These are phyloP conservation scores for Articulospora tetracladia DNA, from an alignment of 495 filamentous ascomycete species.

Conservation along the genomic window DNA sequence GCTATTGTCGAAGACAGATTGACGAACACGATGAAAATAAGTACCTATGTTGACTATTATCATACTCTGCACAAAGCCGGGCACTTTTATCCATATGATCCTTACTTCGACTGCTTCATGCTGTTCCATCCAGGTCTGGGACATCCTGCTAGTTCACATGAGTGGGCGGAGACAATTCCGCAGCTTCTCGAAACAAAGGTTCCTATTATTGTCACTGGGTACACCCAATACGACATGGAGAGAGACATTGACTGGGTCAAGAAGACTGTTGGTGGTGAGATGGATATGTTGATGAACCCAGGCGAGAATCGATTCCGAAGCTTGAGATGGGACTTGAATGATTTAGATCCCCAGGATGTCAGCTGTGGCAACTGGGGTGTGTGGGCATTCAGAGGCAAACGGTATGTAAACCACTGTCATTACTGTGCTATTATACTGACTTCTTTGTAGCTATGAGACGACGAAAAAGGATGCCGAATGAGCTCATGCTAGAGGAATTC, in stretches of 20 bases:
- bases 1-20: conserved; percentile 87
- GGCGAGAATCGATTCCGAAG: conserved; percentile 94
- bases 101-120: conserved; percentile 95
- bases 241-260: conserved; percentile 86
- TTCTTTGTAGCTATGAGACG: conserved; percentile 49
- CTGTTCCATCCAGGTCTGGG: conserved; percentile 95
- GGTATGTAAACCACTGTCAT: conserved; percentile 51
- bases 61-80: conserved; percentile 90
- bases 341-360: conserved; percentile 89
- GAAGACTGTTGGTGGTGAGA: conserved; percentile 78
- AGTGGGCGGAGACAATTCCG: conserved; percentile 90
- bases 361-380: conserved; percentile 95
- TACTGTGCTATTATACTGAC: conserved; percentile 26
- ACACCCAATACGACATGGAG: conserved; percentile 92
- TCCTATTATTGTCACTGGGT: conserved; percentile 89
- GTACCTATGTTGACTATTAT: conserved; percentile 96
- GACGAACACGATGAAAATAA: conserved; percentile 84
- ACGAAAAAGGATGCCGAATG: conserved; percentile 44
- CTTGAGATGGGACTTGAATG: conserved; percentile 94
- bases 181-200: conserved; percentile 90
- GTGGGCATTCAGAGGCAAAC: conserved; percentile 96
- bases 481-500: background rate
- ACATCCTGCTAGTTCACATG: conserved; percentile 85
- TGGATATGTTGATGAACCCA: conserved; percentile 86
- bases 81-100: conserved; percentile 89